phyloP scores from a whole-genome alignment of 2,329 filamentous ascomycete species.

The Nemania abortiva region DNA sequence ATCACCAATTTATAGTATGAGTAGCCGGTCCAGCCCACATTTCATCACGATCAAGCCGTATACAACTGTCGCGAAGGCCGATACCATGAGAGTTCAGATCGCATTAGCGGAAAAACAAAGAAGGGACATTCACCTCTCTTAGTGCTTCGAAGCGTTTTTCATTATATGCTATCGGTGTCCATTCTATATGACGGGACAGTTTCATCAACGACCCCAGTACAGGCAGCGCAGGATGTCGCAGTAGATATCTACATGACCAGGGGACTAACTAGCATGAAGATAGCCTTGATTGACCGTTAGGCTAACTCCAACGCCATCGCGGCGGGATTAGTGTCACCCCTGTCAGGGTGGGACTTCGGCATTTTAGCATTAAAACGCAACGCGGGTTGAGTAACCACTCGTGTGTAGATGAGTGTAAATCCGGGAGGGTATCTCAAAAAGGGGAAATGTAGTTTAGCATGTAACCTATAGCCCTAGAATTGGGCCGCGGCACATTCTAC shows the following conservation, averaged over 20 bases:
- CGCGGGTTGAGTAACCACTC: conserved; percentile 13
- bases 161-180: conserved; percentile 32
- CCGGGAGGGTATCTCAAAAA: conserved; percentile 38
- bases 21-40: not conserved
- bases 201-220: conserved; percentile 19
- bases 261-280: conserved; percentile 28
- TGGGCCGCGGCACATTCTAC: not conserved
- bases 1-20: not conserved
- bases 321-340: conserved; percentile 10
- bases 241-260: conserved; percentile 36
- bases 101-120: not conserved
- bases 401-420: conserved; percentile 21
- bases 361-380: conserved; percentile 18
- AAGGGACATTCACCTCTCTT: not conserved
- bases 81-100: not conserved
- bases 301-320: conserved; percentile 16
- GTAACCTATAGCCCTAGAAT: conserved; percentile 16
- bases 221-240: conserved; percentile 10
- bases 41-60: not conserved
- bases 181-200: conserved; percentile 10
- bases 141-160: conserved; percentile 20
- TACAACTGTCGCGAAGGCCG: not conserved
- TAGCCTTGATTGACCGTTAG: conserved; percentile 11
- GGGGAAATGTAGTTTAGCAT: conserved; percentile 23
- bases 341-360: not conserved